Evolutionary conservation across 2,329 filamentous ascomycete genomes (phyloP).

Genomic region (Blumeriella jaapii): DNA sequence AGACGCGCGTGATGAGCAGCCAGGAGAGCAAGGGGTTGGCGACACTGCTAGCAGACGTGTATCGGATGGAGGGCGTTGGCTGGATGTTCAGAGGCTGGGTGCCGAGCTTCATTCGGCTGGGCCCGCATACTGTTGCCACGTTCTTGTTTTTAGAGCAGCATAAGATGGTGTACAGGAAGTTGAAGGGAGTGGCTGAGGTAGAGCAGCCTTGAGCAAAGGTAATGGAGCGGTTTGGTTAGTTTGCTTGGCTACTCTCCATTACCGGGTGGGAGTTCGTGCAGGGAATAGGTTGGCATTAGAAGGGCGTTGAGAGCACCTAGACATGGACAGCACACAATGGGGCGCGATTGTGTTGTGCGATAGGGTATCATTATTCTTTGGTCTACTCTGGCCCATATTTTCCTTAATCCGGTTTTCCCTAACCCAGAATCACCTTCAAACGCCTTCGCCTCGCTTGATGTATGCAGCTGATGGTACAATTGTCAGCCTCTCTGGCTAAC

Average conservation of each 20-base stretch:
- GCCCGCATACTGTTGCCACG: slow-evolving; percentile 75
- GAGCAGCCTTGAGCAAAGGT: too few species aligned
- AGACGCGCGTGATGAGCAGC: slow-evolving; percentile 76
- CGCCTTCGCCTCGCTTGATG: too few species aligned
- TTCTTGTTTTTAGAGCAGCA: slow-evolving; percentile 82
- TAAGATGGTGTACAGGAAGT: slow-evolving; percentile 59
- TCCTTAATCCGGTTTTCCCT: slow-evolving; percentile 7
- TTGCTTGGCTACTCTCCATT: too few species aligned
- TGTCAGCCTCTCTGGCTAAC: background rate
- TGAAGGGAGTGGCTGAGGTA: slow-evolving; percentile 27
- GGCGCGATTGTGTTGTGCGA: slow-evolving; percentile 13
- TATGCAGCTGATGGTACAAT: slow-evolving; percentile 16
- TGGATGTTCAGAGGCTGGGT: slow-evolving; percentile 93
- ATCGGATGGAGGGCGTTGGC: slow-evolving; percentile 54
- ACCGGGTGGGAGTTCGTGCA: too few species aligned
- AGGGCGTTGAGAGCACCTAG: slow-evolving; percentile 10
- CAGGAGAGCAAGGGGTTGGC: slow-evolving; percentile 42
- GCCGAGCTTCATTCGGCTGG: slow-evolving; percentile 57
- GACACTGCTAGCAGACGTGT: slow-evolving; percentile 53
- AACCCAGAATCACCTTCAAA: too few species aligned
- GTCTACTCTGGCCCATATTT: slow-evolving; percentile 9
- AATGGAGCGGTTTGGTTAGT: too few species aligned
- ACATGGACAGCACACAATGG: slow-evolving; percentile 18
- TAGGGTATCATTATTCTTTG: slow-evolving; percentile 19
- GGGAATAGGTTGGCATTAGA: slow-evolving; percentile 6